Evolutionary conservation across 371 early-diverging fungal species (phyloP), one percentile per base, ranked within the genome.

Genomic region (Thermomucor indicae-seudaticae): DNA sequence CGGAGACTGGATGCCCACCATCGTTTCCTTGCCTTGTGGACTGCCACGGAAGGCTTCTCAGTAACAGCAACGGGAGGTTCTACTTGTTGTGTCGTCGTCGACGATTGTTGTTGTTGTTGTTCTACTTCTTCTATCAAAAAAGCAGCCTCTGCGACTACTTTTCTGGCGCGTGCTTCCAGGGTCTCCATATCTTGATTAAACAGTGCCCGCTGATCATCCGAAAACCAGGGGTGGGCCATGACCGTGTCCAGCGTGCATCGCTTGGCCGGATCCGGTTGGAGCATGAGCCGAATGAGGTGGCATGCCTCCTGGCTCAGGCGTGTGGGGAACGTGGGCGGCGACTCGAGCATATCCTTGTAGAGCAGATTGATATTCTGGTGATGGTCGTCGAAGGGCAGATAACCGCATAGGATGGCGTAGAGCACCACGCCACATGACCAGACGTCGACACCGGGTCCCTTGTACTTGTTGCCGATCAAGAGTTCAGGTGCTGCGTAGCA

Each of bases 401-500:
- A 80, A 2, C 91, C 91, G 47, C 77, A 79, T 11, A 83, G 65
- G 81, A 83, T 81, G 8, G 84, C 78, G 56, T 79, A 81, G 49
- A 95, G 58, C 45, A 96, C 89, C 28, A 96, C 94, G 24, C 96
- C 96, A 43, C 92, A 88, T 42, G 86, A 85, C 95, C 95, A 96
- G 35, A 93, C 83, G 66, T 96, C 96, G 1, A 92, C 95, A 6
- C 91, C 90, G 6, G 93, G 91, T 12, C 98, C 98, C 1, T 86
- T 90, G 62, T 99, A 99, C 12, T 88, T 75, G n/a, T 89, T 88
- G 50, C 86, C 86, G 45, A 93, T 84, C 16, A 95, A 92, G 28
- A 96, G 80, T 65, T 96, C 97, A 1, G 97, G 97, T 2, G 97
- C 93, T 1, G 97, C 96, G 65, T 95, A 96, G 70, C 94, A 95